phyloP scores from a whole-genome alignment of 2,329 filamentous ascomycete genomes.

The Talaromyces sp. region DNA sequence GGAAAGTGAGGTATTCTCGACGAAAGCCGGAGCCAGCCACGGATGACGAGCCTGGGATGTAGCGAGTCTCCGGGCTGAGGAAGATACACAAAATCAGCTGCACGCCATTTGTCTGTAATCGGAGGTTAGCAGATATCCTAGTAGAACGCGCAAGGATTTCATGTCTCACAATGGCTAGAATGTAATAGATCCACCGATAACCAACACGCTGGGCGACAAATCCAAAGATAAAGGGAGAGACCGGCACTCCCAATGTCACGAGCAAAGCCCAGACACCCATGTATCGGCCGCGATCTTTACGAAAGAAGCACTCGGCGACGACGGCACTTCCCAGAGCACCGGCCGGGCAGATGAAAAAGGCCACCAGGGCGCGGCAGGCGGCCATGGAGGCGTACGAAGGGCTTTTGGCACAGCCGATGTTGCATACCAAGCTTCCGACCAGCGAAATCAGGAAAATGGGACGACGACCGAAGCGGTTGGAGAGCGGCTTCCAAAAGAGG shows the following conservation, averaged over 20 bases:
- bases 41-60: conserved; percentile 29
- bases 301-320: conserved; percentile 54
- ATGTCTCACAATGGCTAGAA: conserved; percentile 46
- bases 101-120: conserved; percentile 46
- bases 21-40: conserved; percentile 31
- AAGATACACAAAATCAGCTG: conserved; percentile 54
- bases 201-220: conserved; percentile 47
- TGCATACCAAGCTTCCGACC: conserved; percentile 43
- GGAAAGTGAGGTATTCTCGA: conserved; percentile 40
- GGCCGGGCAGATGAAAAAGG: conserved; percentile 53
- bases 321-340: conserved; percentile 51
- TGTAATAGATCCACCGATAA: conserved; percentile 56
- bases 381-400: conserved; percentile 46
- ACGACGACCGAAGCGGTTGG: conserved; percentile 49
- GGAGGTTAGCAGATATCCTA: conserved; percentile 9
- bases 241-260: conserved; percentile 45
- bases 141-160: conserved; percentile 10
- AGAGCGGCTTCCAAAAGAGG: conserved; percentile 53
- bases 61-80: conserved; percentile 51
- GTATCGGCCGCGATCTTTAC: conserved; percentile 47
- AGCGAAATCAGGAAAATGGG: conserved; percentile 50
- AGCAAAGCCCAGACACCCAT: conserved; percentile 55
- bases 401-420: conserved; percentile 49
- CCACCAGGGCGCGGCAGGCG: conserved; percentile 46
- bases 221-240: conserved; percentile 31